Conservation (phyloP, 352 stramenopile genomes). For the Phytophthora capsici region DNA sequence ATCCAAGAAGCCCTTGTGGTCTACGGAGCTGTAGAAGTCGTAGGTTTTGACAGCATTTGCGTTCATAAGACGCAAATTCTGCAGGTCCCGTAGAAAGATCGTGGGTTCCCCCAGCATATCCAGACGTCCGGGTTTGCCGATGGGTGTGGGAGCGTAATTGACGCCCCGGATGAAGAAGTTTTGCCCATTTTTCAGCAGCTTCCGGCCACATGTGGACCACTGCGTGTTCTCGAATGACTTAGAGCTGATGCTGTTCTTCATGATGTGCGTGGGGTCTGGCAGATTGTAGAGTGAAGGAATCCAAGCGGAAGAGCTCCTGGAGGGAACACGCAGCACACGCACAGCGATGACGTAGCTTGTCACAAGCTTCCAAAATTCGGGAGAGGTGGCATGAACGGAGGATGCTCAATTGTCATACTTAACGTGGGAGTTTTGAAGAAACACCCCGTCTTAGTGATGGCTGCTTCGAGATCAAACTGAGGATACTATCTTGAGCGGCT, state of each 20-base stretch:
- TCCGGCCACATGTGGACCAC: conserved; percentile 66
- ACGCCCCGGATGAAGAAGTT: conserved; percentile 78
- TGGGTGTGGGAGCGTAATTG: conserved; percentile 77
- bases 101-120: conserved; percentile 62
- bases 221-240: conserved; percentile 44
- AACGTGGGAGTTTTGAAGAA: not conserved
- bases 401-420: not conserved
- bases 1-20: conserved; percentile 63
- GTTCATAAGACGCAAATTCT: conserved; percentile 75
- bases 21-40: conserved; percentile 59
- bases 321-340: not conserved
- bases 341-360: conserved; percentile 9
- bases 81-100: conserved; percentile 69
- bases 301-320: conserved; percentile 15
- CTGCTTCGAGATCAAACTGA: not conserved
- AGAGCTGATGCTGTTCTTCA: conserved; percentile 1
- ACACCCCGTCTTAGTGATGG: not conserved
- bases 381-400: not conserved
- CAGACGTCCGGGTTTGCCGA: conserved; percentile 53
- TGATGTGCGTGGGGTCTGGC: not conserved
- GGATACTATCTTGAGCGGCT: not conserved
- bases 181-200: conserved; percentile 60
- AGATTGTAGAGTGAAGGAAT: conserved; percentile 29
- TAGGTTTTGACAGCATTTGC: conserved; percentile 80
- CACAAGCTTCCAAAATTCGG: conserved; percentile 8